These are phyloP conservation scores for Gracilaria domingensis DNA, from an alignment of 23 red algal species.

Conservation along the genomic window DNA sequence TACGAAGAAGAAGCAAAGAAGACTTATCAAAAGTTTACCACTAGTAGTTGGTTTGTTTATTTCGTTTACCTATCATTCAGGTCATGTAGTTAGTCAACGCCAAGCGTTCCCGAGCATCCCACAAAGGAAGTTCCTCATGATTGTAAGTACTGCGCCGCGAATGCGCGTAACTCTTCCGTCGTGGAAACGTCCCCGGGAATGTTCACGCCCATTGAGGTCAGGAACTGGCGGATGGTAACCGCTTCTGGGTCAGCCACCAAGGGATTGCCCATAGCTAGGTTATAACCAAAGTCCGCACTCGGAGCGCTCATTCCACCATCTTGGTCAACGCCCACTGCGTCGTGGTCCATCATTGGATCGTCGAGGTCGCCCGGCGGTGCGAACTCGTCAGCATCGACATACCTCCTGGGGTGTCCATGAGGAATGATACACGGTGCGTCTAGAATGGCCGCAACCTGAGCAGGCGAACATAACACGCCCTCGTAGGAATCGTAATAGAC, in stretches of 20 bases:
- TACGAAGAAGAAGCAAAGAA: too few relatives aligned
- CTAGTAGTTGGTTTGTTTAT: too few relatives aligned
- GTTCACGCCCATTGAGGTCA: not conserved
- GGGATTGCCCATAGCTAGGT: not conserved
- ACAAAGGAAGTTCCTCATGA: too few relatives aligned
- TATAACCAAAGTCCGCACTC: not conserved
- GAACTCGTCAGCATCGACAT: not conserved
- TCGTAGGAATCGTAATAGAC: slow-evolving; percentile 10
- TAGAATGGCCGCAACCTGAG: not conserved
- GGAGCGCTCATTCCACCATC: not conserved
- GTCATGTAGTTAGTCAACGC: too few relatives aligned
- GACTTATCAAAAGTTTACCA: too few relatives aligned
- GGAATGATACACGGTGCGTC: not conserved
- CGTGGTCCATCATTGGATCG: not conserved
- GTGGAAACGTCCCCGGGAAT: not conserved
- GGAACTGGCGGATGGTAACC: not conserved
- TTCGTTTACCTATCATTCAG: too few relatives aligned
- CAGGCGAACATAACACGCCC: not conserved
- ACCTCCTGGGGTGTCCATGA: not conserved
- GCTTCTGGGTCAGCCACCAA: not conserved
- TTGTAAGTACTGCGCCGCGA: not conserved
- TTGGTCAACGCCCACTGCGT: not conserved
- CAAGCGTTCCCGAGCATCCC: too few relatives aligned
- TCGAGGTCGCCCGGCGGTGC: not conserved
- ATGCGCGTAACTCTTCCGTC: not conserved